Percentiles rank a stretch among this genome's conserved stretches.
phyloP scores from a whole-genome alignment of 2,329 filamentous ascomycete genomes.

The Cordyceps javanica region DNA sequence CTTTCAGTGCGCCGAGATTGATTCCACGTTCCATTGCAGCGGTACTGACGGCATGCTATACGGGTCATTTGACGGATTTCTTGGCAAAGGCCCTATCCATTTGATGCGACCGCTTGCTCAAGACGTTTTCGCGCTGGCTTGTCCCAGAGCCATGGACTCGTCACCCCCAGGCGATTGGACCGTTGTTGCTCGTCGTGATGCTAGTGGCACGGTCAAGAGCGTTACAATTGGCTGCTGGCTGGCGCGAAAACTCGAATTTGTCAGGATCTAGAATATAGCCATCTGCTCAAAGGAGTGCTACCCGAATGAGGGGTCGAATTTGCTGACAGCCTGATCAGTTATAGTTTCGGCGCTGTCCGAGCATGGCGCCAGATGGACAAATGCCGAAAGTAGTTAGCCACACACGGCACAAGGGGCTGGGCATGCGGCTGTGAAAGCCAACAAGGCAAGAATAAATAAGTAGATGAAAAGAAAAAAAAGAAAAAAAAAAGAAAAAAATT shows the following conservation, averaged over 20 bases:
- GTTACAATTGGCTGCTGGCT: slow-evolving; percentile 35
- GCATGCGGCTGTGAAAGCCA: background rate
- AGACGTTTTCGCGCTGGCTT: slow-evolving; percentile 32
- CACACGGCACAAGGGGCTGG: background rate
- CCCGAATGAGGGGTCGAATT: background rate
- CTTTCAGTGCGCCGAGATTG: slow-evolving; percentile 30
- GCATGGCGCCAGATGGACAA: background rate
- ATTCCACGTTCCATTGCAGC: slow-evolving; percentile 29
- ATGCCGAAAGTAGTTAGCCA: background rate
- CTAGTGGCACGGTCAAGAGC: slow-evolving; percentile 19
- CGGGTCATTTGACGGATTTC: slow-evolving; percentile 34
- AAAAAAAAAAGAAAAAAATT: too few relatives aligned
- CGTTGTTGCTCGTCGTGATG: slow-evolving; percentile 26
- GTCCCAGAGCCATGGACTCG: slow-evolving; percentile 34
- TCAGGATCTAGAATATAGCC: background rate
- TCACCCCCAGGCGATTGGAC: slow-evolving; percentile 38
- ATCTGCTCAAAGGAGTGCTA: too few relatives aligned
- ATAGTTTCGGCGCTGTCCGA: background rate
- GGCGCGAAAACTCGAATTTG: slow-evolving; percentile 23
- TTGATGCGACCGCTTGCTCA: slow-evolving; percentile 32
- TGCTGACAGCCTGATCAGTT: background rate
- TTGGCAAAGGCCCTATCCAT: slow-evolving; percentile 32
- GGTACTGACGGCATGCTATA: slow-evolving; percentile 33
- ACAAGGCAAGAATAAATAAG: background rate
- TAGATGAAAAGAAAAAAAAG: background rate